These are phyloP conservation scores for Modicella reniformis DNA, from an alignment of 371 early-diverging fungal species.

Conservation along the genomic window DNA sequence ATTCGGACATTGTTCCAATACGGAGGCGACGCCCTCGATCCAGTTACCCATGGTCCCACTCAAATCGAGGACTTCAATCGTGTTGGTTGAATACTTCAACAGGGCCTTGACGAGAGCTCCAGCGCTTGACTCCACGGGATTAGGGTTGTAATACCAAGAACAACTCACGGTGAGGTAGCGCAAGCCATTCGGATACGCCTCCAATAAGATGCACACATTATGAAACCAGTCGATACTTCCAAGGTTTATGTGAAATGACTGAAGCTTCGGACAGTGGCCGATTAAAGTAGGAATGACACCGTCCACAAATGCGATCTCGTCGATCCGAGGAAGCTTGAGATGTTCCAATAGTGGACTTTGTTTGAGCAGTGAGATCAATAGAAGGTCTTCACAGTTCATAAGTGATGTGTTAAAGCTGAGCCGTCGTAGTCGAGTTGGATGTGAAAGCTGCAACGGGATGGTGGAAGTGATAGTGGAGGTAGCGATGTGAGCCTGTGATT, in stretches of 20 bases:
- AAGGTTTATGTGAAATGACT: conserved; percentile 1
- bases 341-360: conserved; percentile 10
- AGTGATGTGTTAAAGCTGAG: neutral
- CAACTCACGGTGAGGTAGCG: neutral
- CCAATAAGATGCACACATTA: neutral
- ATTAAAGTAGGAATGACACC: no score
- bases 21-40: neutral
- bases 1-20: conserved; percentile 1
- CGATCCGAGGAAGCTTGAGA: neutral
- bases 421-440: conserved; percentile 5
- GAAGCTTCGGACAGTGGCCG: conserved; percentile 3
- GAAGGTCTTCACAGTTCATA: neutral
- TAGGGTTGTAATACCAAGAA: no score
- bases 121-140: no score
- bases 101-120: neutral
- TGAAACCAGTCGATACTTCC: neutral
- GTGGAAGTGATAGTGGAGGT: neutral
- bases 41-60: neutral
- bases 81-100: neutral
- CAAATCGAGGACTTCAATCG: conserved; percentile 1
- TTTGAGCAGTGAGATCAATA: neutral
- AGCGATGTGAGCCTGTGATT: neutral
- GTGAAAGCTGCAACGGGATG: neutral
- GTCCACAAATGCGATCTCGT: neutral
- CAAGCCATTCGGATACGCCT: neutral